Evolutionary conservation across 306 rosid genomes (phyloP).

Genomic region (Vigna hirtella): DNA sequence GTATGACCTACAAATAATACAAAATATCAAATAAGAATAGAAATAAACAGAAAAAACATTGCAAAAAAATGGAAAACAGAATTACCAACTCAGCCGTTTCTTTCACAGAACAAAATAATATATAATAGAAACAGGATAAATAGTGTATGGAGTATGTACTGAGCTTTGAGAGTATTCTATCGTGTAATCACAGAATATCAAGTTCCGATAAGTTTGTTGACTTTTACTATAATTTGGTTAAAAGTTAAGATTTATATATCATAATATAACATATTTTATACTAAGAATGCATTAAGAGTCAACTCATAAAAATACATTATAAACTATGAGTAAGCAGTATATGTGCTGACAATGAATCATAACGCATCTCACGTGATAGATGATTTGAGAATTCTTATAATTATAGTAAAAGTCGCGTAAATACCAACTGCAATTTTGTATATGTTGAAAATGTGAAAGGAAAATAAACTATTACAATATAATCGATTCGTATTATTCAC

Average conservation of each 20-base stretch:
- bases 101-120: background rate
- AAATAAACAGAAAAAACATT: conserved; percentile 21
- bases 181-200: background rate
- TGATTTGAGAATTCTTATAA: background rate
- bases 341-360: background rate
- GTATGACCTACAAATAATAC: conserved; percentile 61
- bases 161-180: too few relatives aligned
- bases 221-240: background rate
- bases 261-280: background rate
- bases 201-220: background rate
- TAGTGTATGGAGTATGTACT: background rate
- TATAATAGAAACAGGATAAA: background rate
- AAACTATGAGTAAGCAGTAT: too few relatives aligned
- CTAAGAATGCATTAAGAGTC: background rate
- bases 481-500: background rate
- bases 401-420: too few relatives aligned
- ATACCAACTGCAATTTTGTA: background rate
- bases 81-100: background rate
- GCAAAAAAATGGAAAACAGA: conserved; percentile 22
- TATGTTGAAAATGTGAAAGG: too few relatives aligned
- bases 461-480: too few relatives aligned
- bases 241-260: background rate
- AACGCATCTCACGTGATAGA: too few relatives aligned
- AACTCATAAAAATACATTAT: background rate
- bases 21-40: conserved; percentile 19